Evolutionary conservation across 441 rosid species (phyloP), one percentile per base, ranked within the genome.

Genomic region (Adansonia rubrostipa): DNA sequence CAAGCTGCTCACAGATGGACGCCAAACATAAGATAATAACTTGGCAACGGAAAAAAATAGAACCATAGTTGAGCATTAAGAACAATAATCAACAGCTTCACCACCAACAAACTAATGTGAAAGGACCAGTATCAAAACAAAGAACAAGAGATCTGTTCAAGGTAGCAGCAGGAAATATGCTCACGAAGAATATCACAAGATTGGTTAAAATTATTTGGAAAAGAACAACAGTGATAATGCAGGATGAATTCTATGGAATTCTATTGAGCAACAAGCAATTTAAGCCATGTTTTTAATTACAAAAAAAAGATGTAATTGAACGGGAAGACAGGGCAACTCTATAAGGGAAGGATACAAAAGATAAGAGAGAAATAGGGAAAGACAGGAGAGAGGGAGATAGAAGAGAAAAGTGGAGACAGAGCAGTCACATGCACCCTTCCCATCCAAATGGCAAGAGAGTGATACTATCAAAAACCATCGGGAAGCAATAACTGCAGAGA

Each of bases 1-100:
- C 96, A 68, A 96, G 93, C 99, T 94, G 92, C 82, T 86, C 80
- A 79, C 33, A 74, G 47, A 83, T 58, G 67, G 67, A 74, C 80
- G 54, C 77, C 77, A 76, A 77, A 53, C 53, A 78, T 86, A 48
- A 75, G 71, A 53, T 67, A 13, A 54, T 40, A 50, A 42, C 20
- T 40, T 17, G 22, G 15, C 42, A 73, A 17, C 36, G 36, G 36
- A 33, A 42, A 58, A 14, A 57, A 40, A 8, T 44, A 15, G 44
- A 19, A 77, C 4, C n/a, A 13, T 63, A 6, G 11, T 56, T 45
- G 0, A 73, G 66, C 20, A 58, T 58, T 58, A 57, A 20, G 54
- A 73, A 74, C 68, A 74, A 24, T 45, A 73, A 73, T 6, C 19
- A 19, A 73, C 42, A 57, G 19, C 53, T 73, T 36, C 20, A 72